phyloP scores from a whole-genome alignment of 2,329 filamentous ascomycete genomes.

The Aureobasidium leucospermi region DNA sequence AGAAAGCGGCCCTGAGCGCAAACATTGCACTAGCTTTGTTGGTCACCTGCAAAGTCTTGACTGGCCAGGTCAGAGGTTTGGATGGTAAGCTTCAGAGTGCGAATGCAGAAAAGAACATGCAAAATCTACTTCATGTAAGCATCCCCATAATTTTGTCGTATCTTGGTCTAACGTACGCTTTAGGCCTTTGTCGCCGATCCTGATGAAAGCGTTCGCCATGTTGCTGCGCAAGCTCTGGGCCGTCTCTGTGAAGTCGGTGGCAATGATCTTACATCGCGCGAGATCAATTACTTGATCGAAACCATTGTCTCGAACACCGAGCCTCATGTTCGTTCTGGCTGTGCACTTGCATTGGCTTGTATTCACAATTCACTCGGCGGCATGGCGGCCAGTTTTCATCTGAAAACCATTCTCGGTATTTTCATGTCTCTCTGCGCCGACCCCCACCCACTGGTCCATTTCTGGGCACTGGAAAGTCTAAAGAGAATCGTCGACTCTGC shows the following conservation, averaged over 20 bases:
- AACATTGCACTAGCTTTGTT: slow-evolving; percentile 81
- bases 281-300: slow-evolving; percentile 87
- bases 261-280: slow-evolving; percentile 77
- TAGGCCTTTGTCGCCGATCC: slow-evolving; percentile 68
- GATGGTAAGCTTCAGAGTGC: slow-evolving; percentile 66
- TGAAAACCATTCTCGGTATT: slow-evolving; percentile 95
- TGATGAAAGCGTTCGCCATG: slow-evolving; percentile 76
- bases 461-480: slow-evolving; percentile 88
- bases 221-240: slow-evolving; percentile 80
- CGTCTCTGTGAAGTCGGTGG: slow-evolving; percentile 79
- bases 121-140: slow-evolving; percentile 68
- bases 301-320: slow-evolving; percentile 92
- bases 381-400: slow-evolving; percentile 92
- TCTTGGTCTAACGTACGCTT: neutral
- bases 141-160: neutral
- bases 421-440: slow-evolving; percentile 97
- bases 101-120: slow-evolving; percentile 66
- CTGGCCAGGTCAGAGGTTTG: slow-evolving; percentile 58
- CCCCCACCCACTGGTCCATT: slow-evolving; percentile 89
- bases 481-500: slow-evolving; percentile 84
- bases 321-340: slow-evolving; percentile 86
- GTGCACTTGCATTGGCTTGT: slow-evolving; percentile 83
- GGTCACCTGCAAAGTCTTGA: slow-evolving; percentile 72
- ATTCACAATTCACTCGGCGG: slow-evolving; percentile 95
- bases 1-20: slow-evolving; percentile 83